phyloP scores from a whole-genome alignment of 2,329 filamentous ascomycete species.

The Madurella mycetomatis region DNA sequence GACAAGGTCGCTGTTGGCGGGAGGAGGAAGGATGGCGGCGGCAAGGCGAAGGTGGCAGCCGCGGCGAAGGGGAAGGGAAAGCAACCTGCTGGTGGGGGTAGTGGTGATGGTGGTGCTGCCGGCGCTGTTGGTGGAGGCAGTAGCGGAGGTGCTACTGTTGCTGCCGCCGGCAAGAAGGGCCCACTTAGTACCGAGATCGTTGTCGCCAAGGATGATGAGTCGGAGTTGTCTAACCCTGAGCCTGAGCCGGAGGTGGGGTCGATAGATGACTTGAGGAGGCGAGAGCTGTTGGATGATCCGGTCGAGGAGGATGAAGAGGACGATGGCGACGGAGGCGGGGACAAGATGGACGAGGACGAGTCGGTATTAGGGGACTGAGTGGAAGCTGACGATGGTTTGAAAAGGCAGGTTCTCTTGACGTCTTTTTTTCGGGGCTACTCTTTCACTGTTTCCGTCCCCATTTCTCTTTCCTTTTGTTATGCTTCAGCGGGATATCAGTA shows the following conservation, averaged over 20 bases:
- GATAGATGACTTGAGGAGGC: conserved; percentile 51
- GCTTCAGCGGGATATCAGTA: too few species aligned
- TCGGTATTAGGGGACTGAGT: conserved; percentile 42
- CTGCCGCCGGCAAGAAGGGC: conserved; percentile 33
- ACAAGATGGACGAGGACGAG: conserved; percentile 40
- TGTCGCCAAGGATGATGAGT: conserved; percentile 39
- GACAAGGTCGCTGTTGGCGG: conserved; percentile 31
- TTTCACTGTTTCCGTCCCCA: background rate
- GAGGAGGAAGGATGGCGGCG: conserved; percentile 14
- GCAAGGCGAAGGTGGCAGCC: conserved; percentile 19
- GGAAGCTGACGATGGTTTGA: too few species aligned
- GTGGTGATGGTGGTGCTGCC: conserved; percentile 27
- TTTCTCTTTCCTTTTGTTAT: too few species aligned
- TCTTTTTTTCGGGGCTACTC: background rate
- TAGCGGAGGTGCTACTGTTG: conserved; percentile 29
- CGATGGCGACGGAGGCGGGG: conserved; percentile 29
- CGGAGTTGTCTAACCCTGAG: conserved; percentile 20
- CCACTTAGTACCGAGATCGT: conserved; percentile 44
- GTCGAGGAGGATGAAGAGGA: conserved; percentile 41
- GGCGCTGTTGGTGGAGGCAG: conserved; percentile 22
- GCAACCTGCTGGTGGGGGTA: conserved; percentile 30
- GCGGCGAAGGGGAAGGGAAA: conserved; percentile 36
- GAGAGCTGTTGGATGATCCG: conserved; percentile 50
- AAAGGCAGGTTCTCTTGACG: background rate
- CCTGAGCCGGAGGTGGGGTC: conserved; percentile 54